phyloP scores from a whole-genome alignment of 441 rosid species.

The Brassica hybrid region DNA sequence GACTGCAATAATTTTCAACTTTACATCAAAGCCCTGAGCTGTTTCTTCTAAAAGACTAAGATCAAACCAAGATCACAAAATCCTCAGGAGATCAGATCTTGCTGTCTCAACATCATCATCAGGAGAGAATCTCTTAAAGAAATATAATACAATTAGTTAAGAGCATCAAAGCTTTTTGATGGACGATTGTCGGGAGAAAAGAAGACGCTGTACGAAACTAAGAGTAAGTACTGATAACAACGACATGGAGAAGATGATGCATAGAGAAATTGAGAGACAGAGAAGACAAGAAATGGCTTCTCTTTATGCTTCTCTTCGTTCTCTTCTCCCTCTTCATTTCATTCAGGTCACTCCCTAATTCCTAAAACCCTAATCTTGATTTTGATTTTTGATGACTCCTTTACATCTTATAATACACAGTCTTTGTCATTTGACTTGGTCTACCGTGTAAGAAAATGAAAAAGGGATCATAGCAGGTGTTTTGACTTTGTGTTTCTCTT shows the following conservation, averaged over 20 bases:
- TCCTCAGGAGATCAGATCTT: conserved; percentile 61
- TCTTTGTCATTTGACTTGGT: conserved; percentile 12
- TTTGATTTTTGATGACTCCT: conserved; percentile 9
- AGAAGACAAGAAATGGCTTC: conserved; percentile 81
- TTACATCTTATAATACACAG: conserved; percentile 18
- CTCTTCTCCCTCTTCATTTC: conserved; percentile 71
- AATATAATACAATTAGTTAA: conserved; percentile 1
- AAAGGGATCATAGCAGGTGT: not conserved
- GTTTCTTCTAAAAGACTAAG: conserved; percentile 47
- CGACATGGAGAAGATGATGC: conserved; percentile 57
- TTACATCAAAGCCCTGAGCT: conserved; percentile 74
- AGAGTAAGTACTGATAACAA: conserved; percentile 27
- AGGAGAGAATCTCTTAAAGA: conserved; percentile 6
- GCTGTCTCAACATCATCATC: conserved; percentile 12
- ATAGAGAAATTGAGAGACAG: conserved; percentile 69
- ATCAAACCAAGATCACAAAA: conserved; percentile 43
- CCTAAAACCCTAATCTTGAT: conserved; percentile 30
- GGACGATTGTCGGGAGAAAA: conserved; percentile 37
- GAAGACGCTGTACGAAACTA: conserved; percentile 32
- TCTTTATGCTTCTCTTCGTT: conserved; percentile 67
- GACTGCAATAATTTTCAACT: conserved; percentile 56
- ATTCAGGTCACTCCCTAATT: conserved; percentile 55
- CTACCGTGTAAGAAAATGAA: not conserved
- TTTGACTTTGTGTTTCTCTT: conserved; percentile 19
- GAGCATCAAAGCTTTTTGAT: conserved; percentile 25